Evolutionary conservation across 805 yeast genomes (phyloP).

Genomic region (Debaryomyces castellii): DNA sequence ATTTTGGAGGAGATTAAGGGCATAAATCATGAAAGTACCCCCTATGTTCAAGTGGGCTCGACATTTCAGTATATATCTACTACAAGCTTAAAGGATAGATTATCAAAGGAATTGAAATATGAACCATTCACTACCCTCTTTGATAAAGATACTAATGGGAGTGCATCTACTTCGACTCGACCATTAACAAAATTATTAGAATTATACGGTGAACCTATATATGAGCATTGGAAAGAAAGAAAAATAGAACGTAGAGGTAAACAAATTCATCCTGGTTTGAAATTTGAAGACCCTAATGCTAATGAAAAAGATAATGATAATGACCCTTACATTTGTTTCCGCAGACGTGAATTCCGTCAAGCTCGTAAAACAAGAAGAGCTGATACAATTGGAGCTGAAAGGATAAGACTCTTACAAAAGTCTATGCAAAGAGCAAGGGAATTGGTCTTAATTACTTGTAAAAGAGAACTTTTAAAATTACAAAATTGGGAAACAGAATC

Average conservation of each 20-base stretch:
- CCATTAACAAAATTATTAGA: conserved; percentile 50
- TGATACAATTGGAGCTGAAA: conserved; percentile 85
- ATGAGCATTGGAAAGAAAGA: conserved; percentile 79
- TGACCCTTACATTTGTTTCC: conserved; percentile 93
- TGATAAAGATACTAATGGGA: conserved; percentile 42
- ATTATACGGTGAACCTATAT: conserved; percentile 63
- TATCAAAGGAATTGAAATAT: conserved; percentile 55
- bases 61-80: conserved; percentile 45
- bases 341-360: conserved; percentile 92
- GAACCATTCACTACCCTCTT: conserved; percentile 60
- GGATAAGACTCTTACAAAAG: conserved; percentile 67
- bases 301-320: conserved; percentile 81
- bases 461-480: conserved; percentile 66
- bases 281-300: conserved; percentile 74
- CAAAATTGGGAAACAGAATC: conserved; percentile 62
- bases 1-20: conserved; percentile 35
- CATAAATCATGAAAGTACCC: conserved; percentile 21
- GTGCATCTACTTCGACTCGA: conserved; percentile 30
- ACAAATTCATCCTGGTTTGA: conserved; percentile 69
- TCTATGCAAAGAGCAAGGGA: conserved; percentile 78
- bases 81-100: conserved; percentile 53
- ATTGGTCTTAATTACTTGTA: conserved; percentile 65
- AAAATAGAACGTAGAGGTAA: conserved; percentile 71
- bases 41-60: conserved; percentile 27
- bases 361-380: conserved; percentile 95